Base-by-base conservation (phyloP, 2,329 filamentous ascomycete genomes). In the Purpureocillium lavendulum region DNA sequence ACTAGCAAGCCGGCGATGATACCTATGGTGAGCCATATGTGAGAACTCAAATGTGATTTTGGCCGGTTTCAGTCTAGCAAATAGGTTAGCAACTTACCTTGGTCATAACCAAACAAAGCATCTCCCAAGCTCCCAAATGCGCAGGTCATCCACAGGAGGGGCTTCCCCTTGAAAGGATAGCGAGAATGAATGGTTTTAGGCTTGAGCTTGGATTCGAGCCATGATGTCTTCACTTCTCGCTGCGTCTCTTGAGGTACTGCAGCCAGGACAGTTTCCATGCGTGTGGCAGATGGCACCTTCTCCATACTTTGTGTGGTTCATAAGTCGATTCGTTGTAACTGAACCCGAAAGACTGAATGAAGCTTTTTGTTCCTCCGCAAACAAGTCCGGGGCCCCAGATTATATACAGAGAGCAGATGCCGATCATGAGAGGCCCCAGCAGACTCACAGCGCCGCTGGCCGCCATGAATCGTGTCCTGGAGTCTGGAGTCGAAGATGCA, bases 71-170 rank as follows among this genome's bases (percentile, higher is more conserved):
- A n/a, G n/a, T n/a, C n/a, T n/a, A n/a, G n/a, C n/a, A n/a, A n/a
- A n/a, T n/a, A n/a, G n/a, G n/a, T n/a, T n/a, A n/a, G n/a, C n/a
- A n/a, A 17, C 33, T 30, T 24, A 41, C 42, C 42, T 28, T 40
- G 39, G 21, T 44, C 39, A 31, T 44, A 46, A 11, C 44, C 44
- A n/a, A 46, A 46, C 18, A 46, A 24, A 15, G 44, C 44, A 33
- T 46, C 44, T 15, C 44, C 44, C 13, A 46, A 37, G 26, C 41
- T 44, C 26, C 44, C 44, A 31, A 46, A 46, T 4, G 44, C 44
- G 30, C 44, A 46, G 11, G 44, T 41, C 38, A 41, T 41, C 32
- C 39, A 46, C 8, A 46, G 41, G 2, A 46, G 39, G 30, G 44
- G 30, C 24, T 44, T 44, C 11, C 44, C 44, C n/a, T 29, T 46